Evolutionary conservation across 306 rosid genomes (phyloP).

Genomic region (Vigna angularis): DNA sequence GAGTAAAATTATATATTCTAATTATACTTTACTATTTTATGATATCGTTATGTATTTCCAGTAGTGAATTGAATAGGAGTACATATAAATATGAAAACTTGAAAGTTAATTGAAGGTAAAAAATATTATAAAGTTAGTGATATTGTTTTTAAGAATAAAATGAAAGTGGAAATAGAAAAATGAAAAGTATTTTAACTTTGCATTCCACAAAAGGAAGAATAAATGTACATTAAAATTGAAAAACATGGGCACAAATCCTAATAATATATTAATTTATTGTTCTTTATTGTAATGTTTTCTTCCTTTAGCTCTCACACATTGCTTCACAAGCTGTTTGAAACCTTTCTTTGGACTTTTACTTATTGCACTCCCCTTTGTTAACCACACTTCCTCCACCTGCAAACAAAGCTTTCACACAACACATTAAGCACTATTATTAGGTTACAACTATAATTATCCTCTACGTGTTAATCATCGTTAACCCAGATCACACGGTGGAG

Average conservation of each 20-base stretch:
- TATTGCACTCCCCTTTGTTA: slow-evolving; percentile 39
- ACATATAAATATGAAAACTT: too few species aligned
- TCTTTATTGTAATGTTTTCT: slow-evolving; percentile 34
- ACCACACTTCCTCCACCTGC: slow-evolving; percentile 65
- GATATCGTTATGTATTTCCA: too few species aligned
- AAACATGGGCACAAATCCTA: neutral
- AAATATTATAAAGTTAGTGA: too few species aligned
- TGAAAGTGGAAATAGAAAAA: neutral
- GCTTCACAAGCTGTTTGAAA: slow-evolving; percentile 58
- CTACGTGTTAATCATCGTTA: too few species aligned
- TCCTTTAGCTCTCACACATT: slow-evolving; percentile 49
- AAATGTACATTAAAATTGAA: slow-evolving; percentile 8
- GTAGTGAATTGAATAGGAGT: too few species aligned
- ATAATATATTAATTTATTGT: neutral
- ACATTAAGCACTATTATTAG: neutral
- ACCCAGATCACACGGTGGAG: neutral
- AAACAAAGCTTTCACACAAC: slow-evolving; percentile 53
- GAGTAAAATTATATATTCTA: too few species aligned
- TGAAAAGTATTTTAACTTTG: neutral
- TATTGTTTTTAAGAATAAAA: neutral
- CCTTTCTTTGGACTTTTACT: slow-evolving; percentile 49
- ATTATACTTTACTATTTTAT: too few species aligned
- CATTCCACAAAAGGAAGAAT: neutral
- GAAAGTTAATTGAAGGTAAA: too few species aligned
- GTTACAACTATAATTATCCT: too few species aligned